Base-by-base conservation (phyloP, 2,329 filamentous ascomycete genomes). In the Ophiocordyceps sinensis region DNA sequence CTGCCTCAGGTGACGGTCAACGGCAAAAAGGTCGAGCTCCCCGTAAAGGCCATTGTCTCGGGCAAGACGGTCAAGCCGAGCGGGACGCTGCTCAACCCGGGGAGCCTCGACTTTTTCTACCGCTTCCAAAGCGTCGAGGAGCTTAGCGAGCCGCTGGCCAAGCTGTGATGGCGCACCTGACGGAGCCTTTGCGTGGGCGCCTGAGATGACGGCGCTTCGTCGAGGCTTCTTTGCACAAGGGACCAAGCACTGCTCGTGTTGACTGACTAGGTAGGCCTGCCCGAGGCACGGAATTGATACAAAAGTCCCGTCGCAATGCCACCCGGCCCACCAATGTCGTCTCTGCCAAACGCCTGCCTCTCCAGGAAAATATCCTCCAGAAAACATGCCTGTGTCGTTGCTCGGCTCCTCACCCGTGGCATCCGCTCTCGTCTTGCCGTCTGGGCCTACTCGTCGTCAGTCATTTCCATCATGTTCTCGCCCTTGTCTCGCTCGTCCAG, bases 31-130 rank as follows among this genome's bases (percentile, higher is more conserved):
- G 85, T 91, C 4, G 85, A 91, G 57, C 52, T 91, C 40, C 84
- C 84, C 0, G 81, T 91, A 28, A 91, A 91, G 63, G 80, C 85
- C 53, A 91, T 91, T 47, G 79, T 91, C 1, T 85, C 75, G 0
- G 85, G 85, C 0, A 76, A 78, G 50, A 73, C 64, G 21, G 74
- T 91, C 54, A 85, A 82, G 59, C 74, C 83, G 0, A 85, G 79
- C 38, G 83, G 83, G 2, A 89, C 84, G 4, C 59, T 91, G 51
- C 61, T 82, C 41, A 91, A 93, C 52, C 85, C 85, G 0, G 62
- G 81, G 52, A 83, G 81, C 47, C 59, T 91, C 44, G 70, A 86
- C 28, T 89, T 72, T 53, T 91, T 85, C 53, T 88, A 91, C 50
- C 78, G 76, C 53, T 91, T 89, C 32, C 60, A 62, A 39, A 54